phyloP scores from a whole-genome alignment of 208 protist genomes.

The Plasmodiophora brassicae region DNA sequence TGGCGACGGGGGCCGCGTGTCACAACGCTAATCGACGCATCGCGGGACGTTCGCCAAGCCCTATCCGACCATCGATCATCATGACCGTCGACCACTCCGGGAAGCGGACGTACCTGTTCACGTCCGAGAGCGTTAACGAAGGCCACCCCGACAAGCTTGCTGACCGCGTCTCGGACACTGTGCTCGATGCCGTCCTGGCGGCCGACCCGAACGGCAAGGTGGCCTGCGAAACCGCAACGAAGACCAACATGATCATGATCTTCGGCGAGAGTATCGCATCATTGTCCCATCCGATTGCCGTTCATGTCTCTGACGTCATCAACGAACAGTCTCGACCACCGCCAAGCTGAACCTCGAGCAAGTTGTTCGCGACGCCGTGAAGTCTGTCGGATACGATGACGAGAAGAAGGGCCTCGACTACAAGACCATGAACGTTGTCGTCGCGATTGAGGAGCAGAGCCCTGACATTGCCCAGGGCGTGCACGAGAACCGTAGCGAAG shows the following conservation, averaged over 20 bases:
- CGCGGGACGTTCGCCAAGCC: too few species aligned
- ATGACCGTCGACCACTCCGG: too few species aligned
- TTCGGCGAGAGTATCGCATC: too few species aligned
- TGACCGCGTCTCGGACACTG: slow-evolving; percentile 97
- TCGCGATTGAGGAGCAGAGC: slow-evolving; percentile 95
- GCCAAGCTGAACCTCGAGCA: slow-evolving; percentile 92
- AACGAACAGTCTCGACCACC: slow-evolving; percentile 98
- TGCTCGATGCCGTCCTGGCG: slow-evolving; percentile 96
- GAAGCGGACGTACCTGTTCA: slow-evolving; percentile 86
- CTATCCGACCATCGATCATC: too few species aligned
- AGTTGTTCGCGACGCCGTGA: slow-evolving; percentile 88
- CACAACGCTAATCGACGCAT: too few species aligned
- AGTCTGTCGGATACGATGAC: slow-evolving; percentile 82
- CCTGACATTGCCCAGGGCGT: slow-evolving; percentile 96
- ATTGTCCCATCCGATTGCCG: too few species aligned
- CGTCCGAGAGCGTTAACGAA: slow-evolving; percentile 97
- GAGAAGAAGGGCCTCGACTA: slow-evolving; percentile 84
- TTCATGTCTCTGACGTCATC: too few species aligned
- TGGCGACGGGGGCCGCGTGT: too few species aligned
- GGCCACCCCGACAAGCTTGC: slow-evolving; percentile 99
- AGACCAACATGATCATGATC: slow-evolving; percentile 97
- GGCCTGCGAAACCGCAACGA: slow-evolving; percentile 94
- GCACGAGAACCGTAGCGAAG: slow-evolving; percentile 77
- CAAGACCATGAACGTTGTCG: slow-evolving; percentile 93
- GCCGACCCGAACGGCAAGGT: slow-evolving; percentile 93